A percentile compares a stretch with the other conserved stretches of the same genome.
phyloP scores from a whole-genome alignment of 2,329 filamentous ascomycete species.

The Penicillium sp. region DNA sequence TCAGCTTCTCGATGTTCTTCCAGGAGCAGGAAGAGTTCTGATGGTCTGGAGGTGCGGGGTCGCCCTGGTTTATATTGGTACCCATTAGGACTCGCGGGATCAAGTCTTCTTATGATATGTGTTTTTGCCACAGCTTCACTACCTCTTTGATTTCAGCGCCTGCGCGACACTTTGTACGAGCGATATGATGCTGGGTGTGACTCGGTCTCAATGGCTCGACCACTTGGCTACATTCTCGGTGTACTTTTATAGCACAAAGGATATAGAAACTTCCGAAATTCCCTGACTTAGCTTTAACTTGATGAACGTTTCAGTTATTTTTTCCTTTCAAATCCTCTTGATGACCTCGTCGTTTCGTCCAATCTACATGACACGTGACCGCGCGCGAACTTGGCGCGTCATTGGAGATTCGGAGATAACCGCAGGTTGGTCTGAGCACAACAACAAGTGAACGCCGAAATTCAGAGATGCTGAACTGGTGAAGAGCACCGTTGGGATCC shows the following conservation, averaged over 20 bases:
- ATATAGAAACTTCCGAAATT: conserved; percentile 21
- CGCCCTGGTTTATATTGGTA: background rate
- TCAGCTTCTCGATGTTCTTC: conserved; percentile 98
- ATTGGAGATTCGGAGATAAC: conserved; percentile 8
- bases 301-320: background rate
- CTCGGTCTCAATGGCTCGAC: conserved; percentile 9
- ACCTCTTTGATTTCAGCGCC: conserved; percentile 22
- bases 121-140: conserved; percentile 13
- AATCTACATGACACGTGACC: conserved; percentile 19
- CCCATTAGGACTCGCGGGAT: background rate
- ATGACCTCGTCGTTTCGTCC: background rate
- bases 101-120: conserved; percentile 14
- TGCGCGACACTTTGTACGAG: conserved; percentile 25
- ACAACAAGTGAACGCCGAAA: background rate
- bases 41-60: conserved; percentile 12
- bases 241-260: conserved; percentile 21
- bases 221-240: conserved; percentile 19
- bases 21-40: conserved; percentile 95
- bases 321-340: background rate
- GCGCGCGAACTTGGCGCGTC: conserved; percentile 21
- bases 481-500: conserved; percentile 1
- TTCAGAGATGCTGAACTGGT: conserved; percentile 16
- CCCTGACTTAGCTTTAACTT: background rate
- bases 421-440: conserved; percentile 1
- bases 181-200: conserved; percentile 11